Evolutionary conservation across 179 eudicot species (phyloP), one percentile per base, ranked within the genome.

Genomic region (Pouteria campechiana): DNA sequence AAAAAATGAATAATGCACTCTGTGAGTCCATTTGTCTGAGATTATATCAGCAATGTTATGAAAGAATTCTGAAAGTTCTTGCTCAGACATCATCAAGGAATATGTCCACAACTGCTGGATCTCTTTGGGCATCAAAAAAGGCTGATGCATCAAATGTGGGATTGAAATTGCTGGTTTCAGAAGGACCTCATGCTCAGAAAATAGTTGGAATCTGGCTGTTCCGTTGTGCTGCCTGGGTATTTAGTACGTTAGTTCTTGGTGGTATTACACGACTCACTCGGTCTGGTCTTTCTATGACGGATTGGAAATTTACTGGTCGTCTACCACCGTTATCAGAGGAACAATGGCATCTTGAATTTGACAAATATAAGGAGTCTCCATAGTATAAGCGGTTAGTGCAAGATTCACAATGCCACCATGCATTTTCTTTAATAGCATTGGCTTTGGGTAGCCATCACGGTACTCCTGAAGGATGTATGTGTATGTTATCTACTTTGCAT

Each of bases 231-330:
- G 87, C 90, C 4, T 89, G 95, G 98, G 98, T 89, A 21, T 85
- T 77, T 46, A 89, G 95, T 52, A 85, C 85, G 98, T 93, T 89
- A 25, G 64, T 89, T 21, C 98, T 89, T 60, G 98, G 98, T 44
- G 95, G 98, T 52, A 51, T 82, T 34, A 89, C 97, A 10, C 65
- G 95, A 31, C 81, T 89, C 48, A 83, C 95, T 1, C 68, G 93
- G 6, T 89, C 95, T 30, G 95, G 98, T 48, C 93, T 89, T 44
- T 85, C 95, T 32, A 89, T 89, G 98, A 89, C 98, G 48, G 98
- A 89, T 57, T 89, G 95, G 98, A 82, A 89, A 45, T 89, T 89
- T 41, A 70, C 82, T 12, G 95, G 98, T 17, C 15, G 65, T 44
- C 98, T 81, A 63, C 95, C 95, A 37, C 95, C 98, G 32, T 28